These are phyloP conservation scores for Vaccinium macrocarpon DNA, from an alignment of 148 eudicot genomes.

Conservation along the genomic window DNA sequence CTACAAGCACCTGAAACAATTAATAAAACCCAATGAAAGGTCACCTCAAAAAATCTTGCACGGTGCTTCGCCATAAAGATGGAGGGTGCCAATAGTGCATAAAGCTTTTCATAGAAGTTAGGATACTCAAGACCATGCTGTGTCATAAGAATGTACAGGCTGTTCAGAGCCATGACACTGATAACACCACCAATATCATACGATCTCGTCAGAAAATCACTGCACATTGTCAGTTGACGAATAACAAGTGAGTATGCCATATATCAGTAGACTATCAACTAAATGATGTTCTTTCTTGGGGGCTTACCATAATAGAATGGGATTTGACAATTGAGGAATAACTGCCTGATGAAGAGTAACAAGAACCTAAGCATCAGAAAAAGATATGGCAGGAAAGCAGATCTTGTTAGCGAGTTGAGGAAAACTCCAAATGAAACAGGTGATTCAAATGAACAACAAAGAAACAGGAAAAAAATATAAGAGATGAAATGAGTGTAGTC, in stretches of 20 bases:
- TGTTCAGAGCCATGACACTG: constrained; percentile 93
- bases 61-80: constrained; percentile 92
- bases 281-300: background rate
- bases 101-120: constrained; percentile 86
- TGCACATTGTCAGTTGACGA: constrained; percentile 39
- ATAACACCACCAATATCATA: constrained; percentile 95
- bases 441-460: background rate
- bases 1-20: constrained; percentile 3
- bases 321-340: constrained; percentile 78
- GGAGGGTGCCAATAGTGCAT: constrained; percentile 76
- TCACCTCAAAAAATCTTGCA: constrained; percentile 88
- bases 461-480: background rate
- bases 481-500: background rate
- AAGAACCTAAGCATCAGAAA: constrained; percentile 60
- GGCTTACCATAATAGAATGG: constrained; percentile 72
- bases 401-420: background rate
- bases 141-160: constrained; percentile 87
- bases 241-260: constrained; percentile 3
- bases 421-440: background rate
- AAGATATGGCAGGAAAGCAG: background rate
- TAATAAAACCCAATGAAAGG: constrained; percentile 2
- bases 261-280: background rate
- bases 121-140: constrained; percentile 80
- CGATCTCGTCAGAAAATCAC: constrained; percentile 95
- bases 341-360: constrained; percentile 69